Base-by-base conservation (phyloP, 108 stramenopile genomes). In the Discostella pseudostelligera region DNA sequence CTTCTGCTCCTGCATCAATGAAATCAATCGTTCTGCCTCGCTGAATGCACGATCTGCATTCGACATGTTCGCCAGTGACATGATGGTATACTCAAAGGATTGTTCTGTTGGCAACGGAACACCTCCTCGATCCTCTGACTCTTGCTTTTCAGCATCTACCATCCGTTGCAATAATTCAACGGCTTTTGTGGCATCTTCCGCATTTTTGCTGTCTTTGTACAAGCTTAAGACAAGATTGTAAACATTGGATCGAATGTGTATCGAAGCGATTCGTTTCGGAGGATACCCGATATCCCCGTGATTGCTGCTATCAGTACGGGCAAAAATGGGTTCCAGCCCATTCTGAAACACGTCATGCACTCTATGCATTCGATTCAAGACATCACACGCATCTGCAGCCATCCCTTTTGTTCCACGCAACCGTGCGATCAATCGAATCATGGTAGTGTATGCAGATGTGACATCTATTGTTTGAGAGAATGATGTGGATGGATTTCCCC, bases 151-250 rank as follows among this genome's bases (percentile, higher is more conserved):
- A 20, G 70, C 61, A 17, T 76, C 65, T 47, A 81, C 62, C 80
- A 81, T 81, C 12, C 40, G 56, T 28, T 72, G 37, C 55, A 81
- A 50, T 13, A 81, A 49, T 40, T 72, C 50, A 20, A 81, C 39
- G 13, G 74, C 74, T 37, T 77, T 66, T 12, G 20, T 56, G 16
- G 65, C 59, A 51, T 72, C 65, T 12, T 60, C 39, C 32, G 56
- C 65, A 25, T 53, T 45, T 20, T 72, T 76, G 57, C 62, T 74
- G 40, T 72, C 76, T 44, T 64, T 60, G 56, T 72, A 67, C 20
- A 70, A 26, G 3, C 80, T 65, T 4, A 81, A 47, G 13, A 77
- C 45, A 9, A 81, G 67, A 26, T 81, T 77, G 35, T 77, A 81
- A 0, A 75, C 64, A 40, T 81, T 81, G 39, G 59, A 17, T 22